Base-by-base conservation (phyloP, 2,329 filamentous ascomycete species). In the Colletotrichum cuscutae region DNA sequence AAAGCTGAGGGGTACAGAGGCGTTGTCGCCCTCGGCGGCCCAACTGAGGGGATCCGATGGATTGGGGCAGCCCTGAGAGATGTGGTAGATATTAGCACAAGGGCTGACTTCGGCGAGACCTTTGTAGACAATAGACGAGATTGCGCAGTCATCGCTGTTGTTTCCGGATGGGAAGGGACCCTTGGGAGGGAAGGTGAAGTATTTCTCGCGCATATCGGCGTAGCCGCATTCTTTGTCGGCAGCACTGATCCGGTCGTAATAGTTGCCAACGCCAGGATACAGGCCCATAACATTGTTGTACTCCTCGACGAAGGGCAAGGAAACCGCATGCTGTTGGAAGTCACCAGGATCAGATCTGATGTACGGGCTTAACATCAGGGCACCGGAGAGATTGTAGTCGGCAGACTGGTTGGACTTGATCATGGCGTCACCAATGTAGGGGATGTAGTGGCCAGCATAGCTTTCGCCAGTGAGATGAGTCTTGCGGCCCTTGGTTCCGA, bases 21-120 rank as follows among this genome's bases (percentile, higher is more conserved):
- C 64, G 30, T 71, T 71, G 57, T 68, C 58, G 2, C 56, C 63
- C 7, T 87, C 86, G 22, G 91, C 90, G 0, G 92, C 91, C 81
- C 92, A 92, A 22, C 89, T 90, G 2, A 95, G 84, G 0, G 92
- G 89, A 71, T 95, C 91, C 87, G 90, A 94, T 1, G 89, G 84
- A 3, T 91, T 76, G 0, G 94, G 94, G 79, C 94, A 97, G 19
- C 91, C 93, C 6, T 90, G 91, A 3, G 89, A 89, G 19, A 96
- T 89, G 68, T 93, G 89, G 82, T 96, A 96, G n/a, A 93, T 84
- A 80, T 95, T 90, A 82, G 93, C 97, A 84, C 94, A 97, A 0
- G 94, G 94, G 83, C 97, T 97, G 42, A 89, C 81, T 0, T 83
- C 77, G 5, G 85, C 75, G 11, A 88, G 87, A 49, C 89, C 91